Evolutionary conservation across 139 green algal species (phyloP).

Genomic region (Edaphochlamys debaryana): DNA sequence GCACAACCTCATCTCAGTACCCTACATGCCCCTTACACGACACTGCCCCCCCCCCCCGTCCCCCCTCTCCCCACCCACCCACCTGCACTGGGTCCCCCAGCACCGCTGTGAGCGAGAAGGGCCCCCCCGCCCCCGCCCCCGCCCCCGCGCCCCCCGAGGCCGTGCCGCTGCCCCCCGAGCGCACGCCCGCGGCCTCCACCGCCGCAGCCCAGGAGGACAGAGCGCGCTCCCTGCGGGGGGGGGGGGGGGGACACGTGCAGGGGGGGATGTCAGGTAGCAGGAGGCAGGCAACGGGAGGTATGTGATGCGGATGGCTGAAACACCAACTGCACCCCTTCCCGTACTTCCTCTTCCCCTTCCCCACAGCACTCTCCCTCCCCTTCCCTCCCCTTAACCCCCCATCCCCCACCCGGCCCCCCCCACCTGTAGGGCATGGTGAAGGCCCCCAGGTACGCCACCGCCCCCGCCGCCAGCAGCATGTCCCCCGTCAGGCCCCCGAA

Average conservation of each 20-base stretch:
- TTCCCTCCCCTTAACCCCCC: too few species aligned
- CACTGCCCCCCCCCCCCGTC: background rate
- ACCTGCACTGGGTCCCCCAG: constrained; percentile 72
- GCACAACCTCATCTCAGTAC: too few species aligned
- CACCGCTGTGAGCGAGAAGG: constrained; percentile 60
- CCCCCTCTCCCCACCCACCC: constrained; percentile 41
- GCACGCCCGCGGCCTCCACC: constrained; percentile 8
- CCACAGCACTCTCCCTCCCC: background rate
- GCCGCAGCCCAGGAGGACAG: constrained; percentile 34
- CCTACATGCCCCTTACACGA: background rate
- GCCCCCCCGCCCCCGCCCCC: too few species aligned
- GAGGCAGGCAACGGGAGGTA: background rate
- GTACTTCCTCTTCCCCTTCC: too few species aligned
- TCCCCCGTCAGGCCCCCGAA: constrained; percentile 69
- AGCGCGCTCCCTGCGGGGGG: constrained; percentile 5
- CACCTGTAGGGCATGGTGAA: constrained; percentile 70
- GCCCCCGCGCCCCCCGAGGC: too few species aligned
- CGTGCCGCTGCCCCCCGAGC: background rate
- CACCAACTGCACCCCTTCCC: too few species aligned
- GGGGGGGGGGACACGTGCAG: background rate
- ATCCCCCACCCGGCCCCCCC: constrained; percentile 16
- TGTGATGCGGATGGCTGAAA: too few species aligned
- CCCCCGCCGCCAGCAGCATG: constrained; percentile 67
- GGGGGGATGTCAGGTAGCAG: background rate
- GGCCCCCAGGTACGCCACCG: constrained; percentile 75